These are phyloP conservation scores for Lenzites betulinus DNA, from an alignment of 768 basidiomycete genomes.

Conservation along the genomic window DNA sequence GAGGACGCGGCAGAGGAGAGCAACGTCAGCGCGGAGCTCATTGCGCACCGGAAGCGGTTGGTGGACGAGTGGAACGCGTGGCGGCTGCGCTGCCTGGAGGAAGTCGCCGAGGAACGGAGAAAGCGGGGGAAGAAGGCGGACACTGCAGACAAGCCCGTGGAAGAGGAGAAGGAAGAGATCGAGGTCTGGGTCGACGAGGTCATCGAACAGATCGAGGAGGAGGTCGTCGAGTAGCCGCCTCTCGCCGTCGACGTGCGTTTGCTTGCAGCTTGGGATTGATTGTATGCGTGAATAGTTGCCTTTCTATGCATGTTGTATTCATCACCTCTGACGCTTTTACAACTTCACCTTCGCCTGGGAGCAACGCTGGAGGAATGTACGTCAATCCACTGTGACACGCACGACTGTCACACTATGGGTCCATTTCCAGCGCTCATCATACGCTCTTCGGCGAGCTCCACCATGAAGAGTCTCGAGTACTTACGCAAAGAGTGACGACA, in stretches of 20 bases:
- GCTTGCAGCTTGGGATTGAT: background rate
- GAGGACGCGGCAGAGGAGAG: conserved; percentile 96
- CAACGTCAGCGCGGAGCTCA: conserved; percentile 90
- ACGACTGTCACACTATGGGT: conserved; percentile 11
- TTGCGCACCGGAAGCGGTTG: conserved; percentile 85
- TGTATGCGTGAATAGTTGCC: conserved; percentile 14
- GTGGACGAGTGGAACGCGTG: conserved; percentile 99
- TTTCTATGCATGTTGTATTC: conserved; percentile 18
- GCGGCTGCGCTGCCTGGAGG: conserved; percentile 71
- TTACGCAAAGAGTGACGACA: conserved; percentile 8
- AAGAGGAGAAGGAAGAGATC: conserved; percentile 80
- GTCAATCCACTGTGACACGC: background rate
- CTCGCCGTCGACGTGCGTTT: background rate
- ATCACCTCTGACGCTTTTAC: background rate
- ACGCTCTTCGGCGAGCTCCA: conserved; percentile 4
- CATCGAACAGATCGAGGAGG: conserved; percentile 90
- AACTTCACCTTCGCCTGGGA: background rate
- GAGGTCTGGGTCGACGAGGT: conserved; percentile 95
- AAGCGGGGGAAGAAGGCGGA: conserved; percentile 43
- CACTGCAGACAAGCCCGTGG: conserved; percentile 36
- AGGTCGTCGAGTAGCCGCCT: conserved; percentile 49
- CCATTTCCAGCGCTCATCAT: background rate
- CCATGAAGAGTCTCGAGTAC: background rate
- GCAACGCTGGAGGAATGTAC: too few species aligned
- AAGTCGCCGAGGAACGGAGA: conserved; percentile 56